These are phyloP conservation scores for Emmonsia crescens DNA, from an alignment of 2,329 filamentous ascomycete species.

Conservation along the genomic window DNA sequence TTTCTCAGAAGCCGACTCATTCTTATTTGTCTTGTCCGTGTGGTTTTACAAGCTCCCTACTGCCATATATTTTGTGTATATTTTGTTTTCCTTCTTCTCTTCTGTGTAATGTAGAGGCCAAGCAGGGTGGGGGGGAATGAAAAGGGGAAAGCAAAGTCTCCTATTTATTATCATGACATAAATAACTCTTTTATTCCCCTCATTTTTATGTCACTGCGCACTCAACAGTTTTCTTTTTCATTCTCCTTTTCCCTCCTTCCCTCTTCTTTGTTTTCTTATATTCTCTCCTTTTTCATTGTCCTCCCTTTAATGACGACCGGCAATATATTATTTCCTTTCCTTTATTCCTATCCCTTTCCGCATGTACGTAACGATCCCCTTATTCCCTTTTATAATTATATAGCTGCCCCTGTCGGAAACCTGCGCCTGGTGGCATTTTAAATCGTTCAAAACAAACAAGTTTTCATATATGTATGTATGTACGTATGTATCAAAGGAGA, in stretches of 20 bases:
- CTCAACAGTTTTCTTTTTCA: background rate
- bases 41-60: background rate
- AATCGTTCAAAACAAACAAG: background rate
- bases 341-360: background rate
- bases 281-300: background rate
- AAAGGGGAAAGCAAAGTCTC: background rate
- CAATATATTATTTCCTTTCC: background rate
- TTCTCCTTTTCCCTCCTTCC: background rate
- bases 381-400: background rate
- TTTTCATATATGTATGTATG: background rate
- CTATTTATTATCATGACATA: background rate
- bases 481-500: background rate
- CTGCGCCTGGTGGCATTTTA: background rate
- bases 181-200: background rate
- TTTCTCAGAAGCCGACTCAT: background rate
- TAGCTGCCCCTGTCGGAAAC: background rate
- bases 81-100: background rate
- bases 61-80: constrained; percentile 2
- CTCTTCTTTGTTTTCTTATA: background rate
- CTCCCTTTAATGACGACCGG: background rate
- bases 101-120: constrained; percentile 1
- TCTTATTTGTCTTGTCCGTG: background rate
- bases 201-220: background rate
- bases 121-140: background rate
- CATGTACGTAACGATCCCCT: background rate